Evolutionary conservation across 1,139 yeast genomes (phyloP).

Genomic region (Debaryomyces psychrophilus): DNA sequence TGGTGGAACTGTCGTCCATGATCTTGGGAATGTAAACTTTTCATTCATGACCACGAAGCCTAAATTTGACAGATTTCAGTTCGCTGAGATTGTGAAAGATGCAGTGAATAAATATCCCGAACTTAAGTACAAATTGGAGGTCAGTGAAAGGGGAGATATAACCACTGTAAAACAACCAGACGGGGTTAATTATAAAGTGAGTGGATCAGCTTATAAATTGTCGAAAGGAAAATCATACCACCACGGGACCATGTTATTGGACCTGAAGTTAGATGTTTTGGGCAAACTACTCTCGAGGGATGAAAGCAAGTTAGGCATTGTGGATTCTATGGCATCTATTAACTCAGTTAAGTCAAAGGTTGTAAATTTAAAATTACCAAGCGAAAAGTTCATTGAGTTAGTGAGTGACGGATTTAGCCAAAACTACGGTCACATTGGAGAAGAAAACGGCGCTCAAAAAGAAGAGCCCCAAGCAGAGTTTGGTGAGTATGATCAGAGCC

Average conservation of each 20-base stretch:
- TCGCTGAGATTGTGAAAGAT: conserved; percentile 56
- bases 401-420: conserved; percentile 50
- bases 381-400: conserved; percentile 49
- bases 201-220: conserved; percentile 90
- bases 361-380: conserved; percentile 56
- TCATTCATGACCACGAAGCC: conserved; percentile 75
- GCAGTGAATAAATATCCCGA: conserved; percentile 45
- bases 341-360: conserved; percentile 81
- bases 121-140: conserved; percentile 32
- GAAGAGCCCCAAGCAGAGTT: conserved; percentile 17
- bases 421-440: conserved; percentile 29
- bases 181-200: conserved; percentile 57
- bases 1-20: conserved; percentile 98
- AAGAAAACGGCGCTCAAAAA: conserved; percentile 14
- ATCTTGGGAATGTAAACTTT: conserved; percentile 86
- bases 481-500: conserved; percentile 32
- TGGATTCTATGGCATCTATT: conserved; percentile 63
- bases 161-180: conserved; percentile 39
- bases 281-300: conserved; percentile 58
- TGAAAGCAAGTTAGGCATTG: conserved; percentile 43
- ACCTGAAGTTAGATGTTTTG: conserved; percentile 62
- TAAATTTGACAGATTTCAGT: conserved; percentile 65
- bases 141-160: conserved; percentile 81
- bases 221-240: conserved; percentile 85
- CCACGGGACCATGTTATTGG: conserved; percentile 93